Conservation (phyloP, 208 protist genomes). For the Acanthamoeba sp. region DNA sequence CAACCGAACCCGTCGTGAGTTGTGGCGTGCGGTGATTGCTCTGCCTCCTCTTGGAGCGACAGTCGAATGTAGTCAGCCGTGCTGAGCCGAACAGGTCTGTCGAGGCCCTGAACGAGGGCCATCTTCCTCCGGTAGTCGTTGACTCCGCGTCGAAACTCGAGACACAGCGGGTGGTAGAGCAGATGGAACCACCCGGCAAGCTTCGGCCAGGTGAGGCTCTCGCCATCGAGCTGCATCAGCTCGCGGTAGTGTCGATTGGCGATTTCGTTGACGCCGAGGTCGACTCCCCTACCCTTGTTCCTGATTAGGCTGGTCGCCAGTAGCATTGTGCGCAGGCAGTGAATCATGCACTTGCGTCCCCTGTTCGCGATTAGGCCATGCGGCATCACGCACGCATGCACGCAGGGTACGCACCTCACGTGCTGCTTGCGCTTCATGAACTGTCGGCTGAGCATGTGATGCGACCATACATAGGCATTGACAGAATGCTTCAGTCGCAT, state of each 20-base stretch:
- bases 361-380: background rate
- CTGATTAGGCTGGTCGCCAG: background rate
- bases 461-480: slow-evolving; percentile 6
- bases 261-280: background rate
- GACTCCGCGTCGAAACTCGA: background rate
- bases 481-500: slow-evolving; percentile 22
- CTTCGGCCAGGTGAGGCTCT: background rate
- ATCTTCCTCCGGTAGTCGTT: slow-evolving; percentile 3
- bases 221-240: background rate
- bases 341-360: slow-evolving; percentile 6
- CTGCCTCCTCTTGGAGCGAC: background rate
- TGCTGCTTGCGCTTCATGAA: slow-evolving; percentile 27
- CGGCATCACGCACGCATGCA: too few species aligned
- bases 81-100: background rate
- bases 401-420: background rate
- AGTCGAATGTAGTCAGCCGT: background rate
- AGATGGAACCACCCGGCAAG: background rate
- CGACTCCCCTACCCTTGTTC: background rate
- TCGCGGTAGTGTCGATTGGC: slow-evolving; percentile 21
- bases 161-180: background rate
- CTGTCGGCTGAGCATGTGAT: slow-evolving; percentile 15
- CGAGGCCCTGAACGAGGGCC: background rate
- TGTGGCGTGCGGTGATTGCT: background rate
- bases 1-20: background rate
- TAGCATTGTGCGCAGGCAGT: slow-evolving; percentile 9